phyloP scores from a whole-genome alignment of 2,329 filamentous ascomycete species.

The Trichophyton benhamiae region DNA sequence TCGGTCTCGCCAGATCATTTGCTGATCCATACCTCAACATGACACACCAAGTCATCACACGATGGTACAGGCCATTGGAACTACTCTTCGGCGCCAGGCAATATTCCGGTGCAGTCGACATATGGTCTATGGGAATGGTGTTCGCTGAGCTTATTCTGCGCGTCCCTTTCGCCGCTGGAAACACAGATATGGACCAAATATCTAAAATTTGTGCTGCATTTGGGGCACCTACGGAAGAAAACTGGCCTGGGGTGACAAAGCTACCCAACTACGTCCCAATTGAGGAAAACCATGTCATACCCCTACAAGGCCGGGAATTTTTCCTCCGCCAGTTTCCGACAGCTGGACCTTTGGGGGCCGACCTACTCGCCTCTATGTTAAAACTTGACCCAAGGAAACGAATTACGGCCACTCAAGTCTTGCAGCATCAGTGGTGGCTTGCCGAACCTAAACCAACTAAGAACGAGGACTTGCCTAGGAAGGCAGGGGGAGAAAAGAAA shows the following conservation, averaged over 20 bases:
- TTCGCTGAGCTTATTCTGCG: slow-evolving; percentile 83
- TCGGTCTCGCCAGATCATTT: slow-evolving; percentile 81
- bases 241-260: slow-evolving; percentile 82
- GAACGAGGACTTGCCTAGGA: slow-evolving; percentile 69
- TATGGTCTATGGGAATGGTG: slow-evolving; percentile 88
- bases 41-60: slow-evolving; percentile 90
- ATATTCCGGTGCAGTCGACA: slow-evolving; percentile 81
- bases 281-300: slow-evolving; percentile 45
- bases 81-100: slow-evolving; percentile 80
- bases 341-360: slow-evolving; percentile 69
- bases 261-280: slow-evolving; percentile 70
- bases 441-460: slow-evolving; percentile 69
- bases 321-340: slow-evolving; percentile 69
- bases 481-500: slow-evolving; percentile 59
- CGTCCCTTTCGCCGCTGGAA: slow-evolving; percentile 69
- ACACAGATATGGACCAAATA: slow-evolving; percentile 77
- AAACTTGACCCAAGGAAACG: slow-evolving; percentile 76
- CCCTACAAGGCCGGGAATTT: slow-evolving; percentile 51
- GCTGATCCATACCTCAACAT: slow-evolving; percentile 78
- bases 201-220: slow-evolving; percentile 71
- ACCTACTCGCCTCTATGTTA: slow-evolving; percentile 76
- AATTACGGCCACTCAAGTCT: slow-evolving; percentile 61
- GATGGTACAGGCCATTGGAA: slow-evolving; percentile 93
- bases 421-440: slow-evolving; percentile 78
- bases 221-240: slow-evolving; percentile 83